A percentile compares a stretch with the other conserved stretches of the same genome.
Evolutionary conservation across 169 alveolate species (phyloP).

Genomic region (Plasmodium gallinaceum): DNA sequence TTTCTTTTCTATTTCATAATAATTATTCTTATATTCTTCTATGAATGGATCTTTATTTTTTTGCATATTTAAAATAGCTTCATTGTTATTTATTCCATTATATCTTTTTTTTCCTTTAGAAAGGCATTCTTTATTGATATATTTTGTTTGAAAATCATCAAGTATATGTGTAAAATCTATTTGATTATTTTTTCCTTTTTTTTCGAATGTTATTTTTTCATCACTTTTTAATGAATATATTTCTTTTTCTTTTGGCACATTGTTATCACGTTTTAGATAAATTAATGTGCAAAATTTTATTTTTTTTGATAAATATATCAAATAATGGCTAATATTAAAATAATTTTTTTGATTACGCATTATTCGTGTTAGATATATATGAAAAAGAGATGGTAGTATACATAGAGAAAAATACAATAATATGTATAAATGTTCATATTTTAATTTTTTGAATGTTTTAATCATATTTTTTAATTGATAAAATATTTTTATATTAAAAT

Average conservation of each 20-base stretch:
- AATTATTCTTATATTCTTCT: background rate
- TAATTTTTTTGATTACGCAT: background rate
- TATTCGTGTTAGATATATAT: constrained; percentile 29
- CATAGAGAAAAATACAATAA: constrained; percentile 52
- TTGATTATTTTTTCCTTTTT: background rate
- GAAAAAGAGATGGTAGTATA: constrained; percentile 38
- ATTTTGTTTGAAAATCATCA: no score
- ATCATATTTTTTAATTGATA: constrained; percentile 38
- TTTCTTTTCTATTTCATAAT: background rate
- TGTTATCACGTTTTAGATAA: background rate
- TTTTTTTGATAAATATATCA: constrained; percentile 21
- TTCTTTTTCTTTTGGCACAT: background rate
- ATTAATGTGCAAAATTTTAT: background rate
- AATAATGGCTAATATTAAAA: constrained; percentile 13
- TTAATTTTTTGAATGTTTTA: constrained; percentile 22
- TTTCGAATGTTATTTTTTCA: background rate
- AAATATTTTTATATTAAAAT: constrained; percentile 20
- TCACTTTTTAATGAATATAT: background rate
- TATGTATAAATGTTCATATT: constrained; percentile 45
- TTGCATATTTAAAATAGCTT: background rate
- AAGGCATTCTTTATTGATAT: no score
- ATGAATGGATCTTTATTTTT: background rate
- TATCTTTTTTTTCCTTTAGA: no score
- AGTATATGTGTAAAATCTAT: background rate
- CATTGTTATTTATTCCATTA: no score